A percentile compares a stretch with the other conserved stretches of the same genome.
These are phyloP conservation scores for Rhodotorula glutinis DNA, from an alignment of 1,284 basidiomycete species.

Conservation along the genomic window DNA sequence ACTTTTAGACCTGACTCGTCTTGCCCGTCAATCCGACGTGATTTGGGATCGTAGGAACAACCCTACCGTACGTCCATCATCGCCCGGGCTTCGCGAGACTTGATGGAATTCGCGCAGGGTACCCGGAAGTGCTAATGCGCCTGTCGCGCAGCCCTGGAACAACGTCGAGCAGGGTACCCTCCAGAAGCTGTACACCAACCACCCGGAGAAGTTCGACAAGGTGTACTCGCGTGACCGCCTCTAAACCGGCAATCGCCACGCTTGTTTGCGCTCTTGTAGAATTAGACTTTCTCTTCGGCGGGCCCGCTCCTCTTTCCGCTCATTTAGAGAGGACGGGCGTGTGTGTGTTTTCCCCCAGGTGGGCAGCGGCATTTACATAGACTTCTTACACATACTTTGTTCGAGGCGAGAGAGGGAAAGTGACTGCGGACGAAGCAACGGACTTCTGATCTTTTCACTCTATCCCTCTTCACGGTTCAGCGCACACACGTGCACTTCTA, in stretches of 20 bases:
- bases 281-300: neutral
- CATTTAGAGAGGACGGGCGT: neutral
- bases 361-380: constrained; percentile 2
- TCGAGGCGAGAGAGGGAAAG: too few species aligned
- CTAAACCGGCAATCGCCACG: constrained; percentile 2
- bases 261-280: neutral
- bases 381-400: neutral
- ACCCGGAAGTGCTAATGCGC: too few species aligned
- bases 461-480: too few species aligned
- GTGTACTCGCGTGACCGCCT: constrained; percentile 19
- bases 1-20: constrained; percentile 15
- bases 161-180: constrained; percentile 29
- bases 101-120: too few species aligned
- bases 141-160: constrained; percentile 23
- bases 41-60: constrained; percentile 21
- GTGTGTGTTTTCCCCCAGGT: neutral
- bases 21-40: constrained; percentile 15
- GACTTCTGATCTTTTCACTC: too few species aligned
- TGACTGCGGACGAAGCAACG: too few species aligned
- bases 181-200: constrained; percentile 26
- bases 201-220: constrained; percentile 21
- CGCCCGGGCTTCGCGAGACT: neutral
- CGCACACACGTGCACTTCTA: too few species aligned
- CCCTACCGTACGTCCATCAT: constrained; percentile 14
- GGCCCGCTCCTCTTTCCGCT: neutral